A percentile compares a stretch with the other conserved stretches of the same genome.
Conservation (phyloP, 1,284 basidiomycete species). For the Tilletia indica region DNA sequence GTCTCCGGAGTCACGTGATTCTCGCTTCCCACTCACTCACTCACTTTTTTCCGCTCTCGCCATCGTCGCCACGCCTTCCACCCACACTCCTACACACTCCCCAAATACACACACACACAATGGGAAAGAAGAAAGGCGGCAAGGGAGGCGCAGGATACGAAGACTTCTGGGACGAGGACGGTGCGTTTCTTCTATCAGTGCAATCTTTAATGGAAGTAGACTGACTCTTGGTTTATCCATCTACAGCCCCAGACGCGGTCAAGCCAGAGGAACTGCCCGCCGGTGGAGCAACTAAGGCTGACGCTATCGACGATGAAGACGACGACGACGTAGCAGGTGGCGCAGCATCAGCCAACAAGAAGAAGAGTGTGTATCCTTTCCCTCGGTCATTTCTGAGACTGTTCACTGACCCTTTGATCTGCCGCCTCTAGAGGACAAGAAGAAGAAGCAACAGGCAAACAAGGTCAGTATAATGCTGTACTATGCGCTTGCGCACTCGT, state of each 20-base stretch:
- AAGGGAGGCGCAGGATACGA: constrained; percentile 33
- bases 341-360: constrained; percentile 25
- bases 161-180: constrained; percentile 38
- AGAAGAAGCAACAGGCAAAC: constrained; percentile 14
- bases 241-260: constrained; percentile 25
- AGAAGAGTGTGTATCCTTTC: constrained; percentile 4
- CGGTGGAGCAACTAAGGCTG: constrained; percentile 18
- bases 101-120: constrained; percentile 23
- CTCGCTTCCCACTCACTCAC: too few species aligned
- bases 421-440: constrained; percentile 5
- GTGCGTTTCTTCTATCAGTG: not conserved
- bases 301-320: constrained; percentile 26
- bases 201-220: not conserved
- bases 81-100: not conserved
- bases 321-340: constrained; percentile 21
- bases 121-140: constrained; percentile 53
- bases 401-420: not conserved
- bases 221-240: not conserved
- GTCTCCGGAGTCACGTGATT: not conserved
- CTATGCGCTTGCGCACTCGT: too few species aligned
- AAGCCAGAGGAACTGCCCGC: constrained; percentile 30
- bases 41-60: too few species aligned
- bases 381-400: not conserved
- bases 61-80: not conserved
- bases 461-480: not conserved